These are phyloP conservation scores for Talaromyces borbonicus DNA, from an alignment of 495 filamentous ascomycete species.

Conservation along the genomic window DNA sequence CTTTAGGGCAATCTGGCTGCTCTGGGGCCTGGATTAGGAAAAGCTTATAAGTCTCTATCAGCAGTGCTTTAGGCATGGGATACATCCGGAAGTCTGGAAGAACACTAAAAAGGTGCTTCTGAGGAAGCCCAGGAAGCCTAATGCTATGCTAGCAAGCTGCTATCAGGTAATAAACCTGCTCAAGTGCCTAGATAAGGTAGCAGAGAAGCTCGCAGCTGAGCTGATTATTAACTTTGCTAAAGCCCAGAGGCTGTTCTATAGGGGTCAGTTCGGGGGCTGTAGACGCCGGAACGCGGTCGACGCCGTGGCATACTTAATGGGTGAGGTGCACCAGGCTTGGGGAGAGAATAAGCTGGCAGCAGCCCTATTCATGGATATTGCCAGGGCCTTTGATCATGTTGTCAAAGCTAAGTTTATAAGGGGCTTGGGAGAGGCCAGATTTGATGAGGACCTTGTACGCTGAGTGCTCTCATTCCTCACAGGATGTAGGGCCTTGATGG, in stretches of 20 bases:
- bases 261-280: not conserved
- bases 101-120: not conserved
- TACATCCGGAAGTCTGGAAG: not conserved
- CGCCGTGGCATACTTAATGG: conserved; percentile 1
- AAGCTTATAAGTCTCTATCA: not conserved
- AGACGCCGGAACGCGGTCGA: not conserved
- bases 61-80: not conserved
- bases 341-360: not conserved
- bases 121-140: not conserved
- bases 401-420: not conserved
- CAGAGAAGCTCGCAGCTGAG: conserved; percentile 2
- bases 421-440: not conserved
- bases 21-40: not conserved
- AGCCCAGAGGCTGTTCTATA: not conserved
- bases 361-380: not conserved
- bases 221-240: not conserved
- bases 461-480: not conserved
- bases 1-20: not conserved
- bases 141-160: not conserved
- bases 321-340: not conserved
- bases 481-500: not conserved
- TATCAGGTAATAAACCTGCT: conserved; percentile 1
- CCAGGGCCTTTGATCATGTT: not conserved
- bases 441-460: conserved; percentile 1
- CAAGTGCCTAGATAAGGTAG: conserved; percentile 4